A percentile compares a stretch with the other conserved stretches of the same genome.
Conservation (phyloP, 805 yeast species). For the Teunomyces gatunensis region DNA sequence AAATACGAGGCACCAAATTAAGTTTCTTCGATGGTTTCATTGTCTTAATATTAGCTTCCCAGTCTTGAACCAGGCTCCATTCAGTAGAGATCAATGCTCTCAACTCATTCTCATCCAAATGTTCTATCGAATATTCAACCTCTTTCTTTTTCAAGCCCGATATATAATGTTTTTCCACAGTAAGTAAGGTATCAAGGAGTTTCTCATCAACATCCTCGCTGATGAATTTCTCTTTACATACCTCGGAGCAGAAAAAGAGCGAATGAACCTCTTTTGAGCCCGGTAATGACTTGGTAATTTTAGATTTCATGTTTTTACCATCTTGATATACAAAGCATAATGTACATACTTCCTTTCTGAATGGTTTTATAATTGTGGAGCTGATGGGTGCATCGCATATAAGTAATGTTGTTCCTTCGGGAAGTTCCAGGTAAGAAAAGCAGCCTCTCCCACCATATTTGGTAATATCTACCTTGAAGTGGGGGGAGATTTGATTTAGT, state of each 20-base stretch:
- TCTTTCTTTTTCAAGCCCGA: conserved; percentile 21
- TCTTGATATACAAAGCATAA: conserved; percentile 48
- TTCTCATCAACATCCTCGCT: conserved; percentile 33
- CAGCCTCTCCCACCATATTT: conserved; percentile 62
- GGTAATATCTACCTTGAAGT: conserved; percentile 37
- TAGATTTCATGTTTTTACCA: conserved; percentile 47
- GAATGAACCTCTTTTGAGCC: conserved; percentile 25
- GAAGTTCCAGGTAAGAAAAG: conserved; percentile 44
- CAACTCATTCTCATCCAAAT: conserved; percentile 11
- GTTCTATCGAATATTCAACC: conserved; percentile 11
- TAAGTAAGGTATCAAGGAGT: conserved; percentile 34
- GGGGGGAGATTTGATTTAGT: conserved; percentile 21
- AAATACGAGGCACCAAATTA: conserved; percentile 41
- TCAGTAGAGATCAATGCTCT: conserved; percentile 14
- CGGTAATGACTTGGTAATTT: conserved; percentile 18
- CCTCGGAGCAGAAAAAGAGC: conserved; percentile 52
- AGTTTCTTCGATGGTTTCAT: conserved; percentile 36
- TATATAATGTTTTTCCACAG: conserved; percentile 30
- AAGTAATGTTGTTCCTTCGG: conserved; percentile 40
- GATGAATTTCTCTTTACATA: conserved; percentile 40
- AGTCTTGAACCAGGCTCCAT: conserved; percentile 39
- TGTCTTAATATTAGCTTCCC: conserved; percentile 33
- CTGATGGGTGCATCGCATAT: conserved; percentile 44
- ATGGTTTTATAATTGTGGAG: conserved; percentile 47
- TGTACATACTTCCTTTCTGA: conserved; percentile 62